Evolutionary conservation across 257 asterid genomes (phyloP).

Genomic region (Perilla frutescens): DNA sequence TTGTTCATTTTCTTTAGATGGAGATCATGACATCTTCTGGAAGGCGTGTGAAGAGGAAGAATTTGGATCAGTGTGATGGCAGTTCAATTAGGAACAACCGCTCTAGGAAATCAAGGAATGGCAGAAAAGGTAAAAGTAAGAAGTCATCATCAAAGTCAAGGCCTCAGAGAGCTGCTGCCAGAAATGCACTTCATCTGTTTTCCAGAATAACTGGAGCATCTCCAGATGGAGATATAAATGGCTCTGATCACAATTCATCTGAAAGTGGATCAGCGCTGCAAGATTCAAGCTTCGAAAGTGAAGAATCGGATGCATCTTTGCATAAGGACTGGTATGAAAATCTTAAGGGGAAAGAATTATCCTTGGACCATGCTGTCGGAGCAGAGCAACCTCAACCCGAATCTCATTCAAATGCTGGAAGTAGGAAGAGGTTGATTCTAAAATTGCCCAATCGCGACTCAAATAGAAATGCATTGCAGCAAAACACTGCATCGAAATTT

Average conservation of each 20-base stretch:
- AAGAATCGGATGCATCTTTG: conserved; percentile 75
- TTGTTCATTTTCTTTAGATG: conserved; percentile 49
- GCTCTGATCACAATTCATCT: conserved; percentile 63
- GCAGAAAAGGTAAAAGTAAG: conserved; percentile 56
- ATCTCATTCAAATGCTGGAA: conserved; percentile 50
- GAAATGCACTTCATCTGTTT: conserved; percentile 93
- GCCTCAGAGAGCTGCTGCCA: conserved; percentile 98
- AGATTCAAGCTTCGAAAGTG: conserved; percentile 71
- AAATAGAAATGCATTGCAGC: conserved; percentile 47
- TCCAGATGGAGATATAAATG: conserved; percentile 65
- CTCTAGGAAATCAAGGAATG: conserved; percentile 63
- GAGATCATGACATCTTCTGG: conserved; percentile 93
- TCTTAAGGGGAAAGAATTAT: conserved; percentile 78
- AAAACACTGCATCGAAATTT: conserved; percentile 36
- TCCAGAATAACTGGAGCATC: conserved; percentile 88
- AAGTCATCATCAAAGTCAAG: conserved; percentile 74
- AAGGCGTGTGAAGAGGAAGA: conserved; percentile 92
- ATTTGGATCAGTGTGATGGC: conserved; percentile 67
- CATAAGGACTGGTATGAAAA: conserved; percentile 54
- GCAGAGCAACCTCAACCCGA: conserved; percentile 49
- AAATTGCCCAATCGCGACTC: conserved; percentile 81
- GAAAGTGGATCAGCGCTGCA: conserved; percentile 74
- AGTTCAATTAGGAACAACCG: conserved; percentile 49
- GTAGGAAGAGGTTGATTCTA: conserved; percentile 75
- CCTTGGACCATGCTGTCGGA: conserved; percentile 52